phyloP scores from a whole-genome alignment of 768 basidiomycete species.

The Exidia glandulosa region DNA sequence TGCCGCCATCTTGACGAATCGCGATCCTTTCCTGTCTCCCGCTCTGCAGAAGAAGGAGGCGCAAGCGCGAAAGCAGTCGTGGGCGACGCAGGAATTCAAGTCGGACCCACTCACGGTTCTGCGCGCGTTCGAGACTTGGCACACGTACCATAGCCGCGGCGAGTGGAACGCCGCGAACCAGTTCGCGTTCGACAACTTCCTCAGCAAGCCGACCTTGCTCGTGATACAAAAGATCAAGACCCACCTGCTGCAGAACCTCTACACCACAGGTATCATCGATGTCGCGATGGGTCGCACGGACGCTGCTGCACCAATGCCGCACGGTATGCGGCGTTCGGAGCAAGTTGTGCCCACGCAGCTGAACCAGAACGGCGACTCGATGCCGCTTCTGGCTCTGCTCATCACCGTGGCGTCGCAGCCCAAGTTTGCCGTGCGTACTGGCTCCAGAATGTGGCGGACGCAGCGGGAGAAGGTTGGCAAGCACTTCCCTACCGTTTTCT shows the following conservation, averaged over 20 bases:
- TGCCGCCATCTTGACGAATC: constrained; percentile 82
- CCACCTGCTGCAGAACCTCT: constrained; percentile 66
- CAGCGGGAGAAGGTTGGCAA: constrained; percentile 66
- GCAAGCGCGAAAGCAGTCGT: constrained; percentile 59
- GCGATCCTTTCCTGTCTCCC: constrained; percentile 85
- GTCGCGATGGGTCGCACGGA: constrained; percentile 59
- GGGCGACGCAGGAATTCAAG: constrained; percentile 68
- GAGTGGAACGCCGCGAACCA: constrained; percentile 55
- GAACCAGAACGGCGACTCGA: constrained; percentile 59
- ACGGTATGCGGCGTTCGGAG: constrained; percentile 22
- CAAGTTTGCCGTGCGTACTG: constrained; percentile 74
- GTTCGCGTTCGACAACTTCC: constrained; percentile 79
- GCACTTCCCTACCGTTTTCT: background rate
- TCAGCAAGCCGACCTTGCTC: constrained; percentile 74
- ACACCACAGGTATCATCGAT: constrained; percentile 71
- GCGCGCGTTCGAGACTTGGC: constrained; percentile 77
- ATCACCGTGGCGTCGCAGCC: constrained; percentile 82
- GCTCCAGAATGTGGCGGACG: constrained; percentile 60
- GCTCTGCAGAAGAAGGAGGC: constrained; percentile 65
- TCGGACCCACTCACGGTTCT: constrained; percentile 77
- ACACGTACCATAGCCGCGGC: constrained; percentile 52
- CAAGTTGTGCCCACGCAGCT: constrained; percentile 50
- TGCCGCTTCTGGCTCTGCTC: constrained; percentile 70
- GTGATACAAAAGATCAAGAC: constrained; percentile 70
- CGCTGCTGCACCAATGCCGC: constrained; percentile 14